Percentiles rank a stretch among this genome's conserved stretches.
Conservation (phyloP, 2,329 filamentous ascomycete species). For the Arachnopeziza araneosa region DNA sequence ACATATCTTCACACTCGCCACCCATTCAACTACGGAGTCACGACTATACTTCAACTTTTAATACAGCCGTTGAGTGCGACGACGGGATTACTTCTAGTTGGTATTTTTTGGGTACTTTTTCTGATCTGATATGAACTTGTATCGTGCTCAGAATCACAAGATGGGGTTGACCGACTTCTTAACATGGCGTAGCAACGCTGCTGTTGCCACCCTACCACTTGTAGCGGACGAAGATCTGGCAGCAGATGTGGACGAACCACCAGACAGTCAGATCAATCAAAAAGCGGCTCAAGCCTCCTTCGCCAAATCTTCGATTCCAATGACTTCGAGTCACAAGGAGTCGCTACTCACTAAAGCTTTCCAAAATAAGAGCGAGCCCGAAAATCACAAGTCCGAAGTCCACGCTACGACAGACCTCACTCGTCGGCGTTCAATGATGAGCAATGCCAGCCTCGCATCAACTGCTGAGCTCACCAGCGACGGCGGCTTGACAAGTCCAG, state of each 20-base stretch:
- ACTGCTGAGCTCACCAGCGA: slow-evolving; percentile 94
- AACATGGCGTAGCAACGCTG: slow-evolving; percentile 41
- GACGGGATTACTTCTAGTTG: slow-evolving; percentile 2
- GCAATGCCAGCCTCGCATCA: slow-evolving; percentile 74
- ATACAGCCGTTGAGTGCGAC: not conserved
- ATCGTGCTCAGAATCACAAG: slow-evolving; percentile 9
- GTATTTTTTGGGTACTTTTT: slow-evolving; percentile 1
- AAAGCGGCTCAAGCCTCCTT: slow-evolving; percentile 19
- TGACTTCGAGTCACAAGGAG: slow-evolving; percentile 54
- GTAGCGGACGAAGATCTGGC: slow-evolving; percentile 56
- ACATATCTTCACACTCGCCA: not conserved
- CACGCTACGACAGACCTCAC: slow-evolving; percentile 35
- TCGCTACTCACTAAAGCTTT: slow-evolving; percentile 81
- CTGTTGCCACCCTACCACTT: slow-evolving; percentile 27
- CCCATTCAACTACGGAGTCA: not conserved
- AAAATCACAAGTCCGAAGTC: slow-evolving; percentile 36
- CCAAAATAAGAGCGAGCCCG: slow-evolving; percentile 59
- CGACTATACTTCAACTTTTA: not conserved
- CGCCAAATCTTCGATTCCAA: slow-evolving; percentile 36
- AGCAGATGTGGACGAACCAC: slow-evolving; percentile 83
- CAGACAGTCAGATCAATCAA: slow-evolving; percentile 46
- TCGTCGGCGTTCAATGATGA: slow-evolving; percentile 55
- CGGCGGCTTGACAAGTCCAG: slow-evolving; percentile 82
- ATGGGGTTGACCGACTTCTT: slow-evolving; percentile 35
- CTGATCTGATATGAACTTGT: slow-evolving; percentile 9